Percentiles rank a stretch among this genome's conserved stretches.
phyloP scores from a whole-genome alignment of 176 grass and related monocot species.

The Saccharum spontaneum region DNA sequence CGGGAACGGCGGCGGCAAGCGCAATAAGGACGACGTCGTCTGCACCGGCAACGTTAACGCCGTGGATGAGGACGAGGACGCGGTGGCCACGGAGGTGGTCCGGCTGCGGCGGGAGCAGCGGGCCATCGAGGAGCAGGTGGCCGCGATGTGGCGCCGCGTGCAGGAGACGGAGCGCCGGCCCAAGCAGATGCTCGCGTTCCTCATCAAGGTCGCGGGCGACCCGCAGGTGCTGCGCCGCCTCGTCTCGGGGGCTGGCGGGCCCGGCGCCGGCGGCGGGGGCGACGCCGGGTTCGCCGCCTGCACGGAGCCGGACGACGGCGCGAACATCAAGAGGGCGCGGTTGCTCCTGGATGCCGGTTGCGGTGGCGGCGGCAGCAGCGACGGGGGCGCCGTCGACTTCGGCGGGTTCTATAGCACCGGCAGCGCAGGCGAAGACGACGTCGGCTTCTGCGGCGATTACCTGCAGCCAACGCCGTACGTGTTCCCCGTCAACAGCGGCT shows the following conservation, averaged over 20 bases:
- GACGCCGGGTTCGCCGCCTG: neutral
- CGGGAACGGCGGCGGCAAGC: neutral
- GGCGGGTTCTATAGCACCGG: conserved; percentile 31
- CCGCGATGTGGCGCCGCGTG: conserved; percentile 62
- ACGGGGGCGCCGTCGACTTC: neutral
- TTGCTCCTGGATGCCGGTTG: conserved; percentile 27
- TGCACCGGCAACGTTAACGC: neutral
- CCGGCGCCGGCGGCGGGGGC: neutral
- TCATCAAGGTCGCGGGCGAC: conserved; percentile 69
- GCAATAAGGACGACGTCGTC: conserved; percentile 27
- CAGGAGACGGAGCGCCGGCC: conserved; percentile 72
- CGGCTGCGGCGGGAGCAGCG: conserved; percentile 61
- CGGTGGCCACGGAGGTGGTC: conserved; percentile 67
- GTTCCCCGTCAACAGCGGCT: conserved; percentile 37
- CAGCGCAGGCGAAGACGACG: neutral
- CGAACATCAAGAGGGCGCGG: conserved; percentile 35
- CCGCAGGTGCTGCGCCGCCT: conserved; percentile 57
- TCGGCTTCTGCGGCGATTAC: conserved; percentile 7
- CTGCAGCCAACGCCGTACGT: conserved; percentile 23
- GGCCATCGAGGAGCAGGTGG: conserved; percentile 55
- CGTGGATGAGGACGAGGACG: neutral
- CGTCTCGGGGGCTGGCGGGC: neutral
- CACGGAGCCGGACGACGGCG: neutral
- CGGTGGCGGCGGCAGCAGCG: neutral
- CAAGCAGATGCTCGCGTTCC: conserved; percentile 84